Evolutionary conservation across 306 rosid species (phyloP), one percentile per base, ranked within the genome.

Genomic region (Mimosa bimucronata): DNA sequence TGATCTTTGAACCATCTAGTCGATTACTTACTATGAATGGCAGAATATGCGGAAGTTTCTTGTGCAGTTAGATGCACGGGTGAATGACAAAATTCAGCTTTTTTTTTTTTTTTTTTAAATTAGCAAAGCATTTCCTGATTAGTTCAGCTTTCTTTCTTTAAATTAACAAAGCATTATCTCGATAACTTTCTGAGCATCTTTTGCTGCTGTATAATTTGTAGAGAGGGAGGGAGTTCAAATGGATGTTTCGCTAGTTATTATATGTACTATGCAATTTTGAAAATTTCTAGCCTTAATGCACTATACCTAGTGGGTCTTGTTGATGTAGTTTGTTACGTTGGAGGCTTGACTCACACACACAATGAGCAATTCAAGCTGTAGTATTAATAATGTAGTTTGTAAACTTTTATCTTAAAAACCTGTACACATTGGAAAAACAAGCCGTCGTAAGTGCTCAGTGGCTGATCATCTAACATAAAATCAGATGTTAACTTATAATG

Each of bases 171-270:
- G 12, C 53, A 65, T 66, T 31, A 31, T 28, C 31, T 13, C 37
- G 50, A 77, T 16, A 5, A 66, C 41, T 46, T 46, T 46, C 34
- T 21, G n/a, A 25, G 61, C 42, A 4, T 19, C 60, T 41, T 2
- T 18, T 76, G 8, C 19, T 64, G 41, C 55, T 55, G 15, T 75
- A 25, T 26, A 30, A 72, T 18, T 75, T 75, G 19, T 61, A 61
- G 60, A 58, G 38, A n/a, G n/a, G n/a, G n/a, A 45, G 66, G 34
- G 71, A 61, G 48, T 21, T 60, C 79, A 69, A 41, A 75, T 26
- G 29, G 62, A 16, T 18, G 28, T 16, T 71, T 29, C 4, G 19
- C 61, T 62, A 10, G 18, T 10, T 9, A 37, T 23, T 57, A 11
- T 74, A 74, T 74, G 30, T 48, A 67, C 26, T 0, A n/a, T 67